These are phyloP conservation scores for Cyclocybe aegerita DNA, from an alignment of 768 basidiomycete species.

Conservation along the genomic window DNA sequence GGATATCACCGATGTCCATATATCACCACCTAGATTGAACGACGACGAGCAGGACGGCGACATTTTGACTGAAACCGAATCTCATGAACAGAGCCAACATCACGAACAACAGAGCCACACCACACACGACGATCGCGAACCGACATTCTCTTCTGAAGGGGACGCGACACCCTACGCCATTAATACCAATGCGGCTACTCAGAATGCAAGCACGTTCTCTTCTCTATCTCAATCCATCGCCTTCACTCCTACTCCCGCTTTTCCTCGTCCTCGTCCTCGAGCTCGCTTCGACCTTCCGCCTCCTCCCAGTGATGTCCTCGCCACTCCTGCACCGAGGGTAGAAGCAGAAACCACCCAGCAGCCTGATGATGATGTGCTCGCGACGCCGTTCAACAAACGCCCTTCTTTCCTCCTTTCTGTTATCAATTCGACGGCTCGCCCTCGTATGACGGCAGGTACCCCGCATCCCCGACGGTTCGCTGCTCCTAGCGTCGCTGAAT, in stretches of 20 bases:
- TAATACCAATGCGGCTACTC: slow-evolving; percentile 20
- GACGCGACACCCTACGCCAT: slow-evolving; percentile 37
- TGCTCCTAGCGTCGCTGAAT: slow-evolving; percentile 29
- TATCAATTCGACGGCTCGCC: slow-evolving; percentile 79
- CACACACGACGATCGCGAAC: slow-evolving; percentile 39
- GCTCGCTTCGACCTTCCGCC: slow-evolving; percentile 59
- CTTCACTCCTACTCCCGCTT: slow-evolving; percentile 71
- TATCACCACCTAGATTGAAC: slow-evolving; percentile 37
- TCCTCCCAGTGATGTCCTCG: slow-evolving; percentile 38
- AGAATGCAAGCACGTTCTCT: slow-evolving; percentile 41
- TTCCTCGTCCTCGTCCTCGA: slow-evolving; percentile 57
- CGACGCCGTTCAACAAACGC: slow-evolving; percentile 72
- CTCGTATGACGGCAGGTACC: slow-evolving; percentile 64
- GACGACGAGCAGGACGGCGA: slow-evolving; percentile 16
- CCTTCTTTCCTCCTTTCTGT: slow-evolving; percentile 82
- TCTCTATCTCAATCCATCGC: slow-evolving; percentile 56
- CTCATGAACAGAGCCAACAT: slow-evolving; percentile 19
- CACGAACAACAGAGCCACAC: slow-evolving; percentile 16
- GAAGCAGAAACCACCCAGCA: slow-evolving; percentile 21
- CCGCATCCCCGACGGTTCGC: slow-evolving; percentile 52
- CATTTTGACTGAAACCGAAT: slow-evolving; percentile 14
- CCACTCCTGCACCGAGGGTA: slow-evolving; percentile 31
- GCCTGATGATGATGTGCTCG: slow-evolving; percentile 38
- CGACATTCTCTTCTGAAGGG: slow-evolving; percentile 75
- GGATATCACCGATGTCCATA: slow-evolving; percentile 55